Conservation (phyloP, 2,329 filamentous ascomycete species). For the Exophiala aquamarina region DNA sequence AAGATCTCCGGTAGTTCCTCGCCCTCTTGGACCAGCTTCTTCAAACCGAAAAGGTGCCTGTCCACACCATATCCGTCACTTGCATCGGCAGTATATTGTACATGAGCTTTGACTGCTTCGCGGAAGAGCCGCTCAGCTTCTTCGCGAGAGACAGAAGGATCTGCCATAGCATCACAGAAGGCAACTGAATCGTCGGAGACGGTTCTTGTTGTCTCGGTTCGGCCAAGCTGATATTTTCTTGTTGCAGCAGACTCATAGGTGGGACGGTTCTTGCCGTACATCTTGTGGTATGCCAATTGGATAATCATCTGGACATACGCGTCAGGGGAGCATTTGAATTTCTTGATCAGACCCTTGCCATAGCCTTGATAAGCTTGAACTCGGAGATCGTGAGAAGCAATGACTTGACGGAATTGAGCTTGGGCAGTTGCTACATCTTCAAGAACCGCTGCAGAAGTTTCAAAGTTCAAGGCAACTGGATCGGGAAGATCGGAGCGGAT, state of each 20-base stretch:
- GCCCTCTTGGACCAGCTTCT: slow-evolving; percentile 79
- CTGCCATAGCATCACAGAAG: slow-evolving; percentile 85
- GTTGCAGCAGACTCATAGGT: slow-evolving; percentile 97
- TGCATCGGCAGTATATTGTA: slow-evolving; percentile 87
- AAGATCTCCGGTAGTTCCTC: slow-evolving; percentile 82
- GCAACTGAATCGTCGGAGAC: slow-evolving; percentile 89
- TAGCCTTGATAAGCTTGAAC: slow-evolving; percentile 97
- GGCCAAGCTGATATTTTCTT: slow-evolving; percentile 91
- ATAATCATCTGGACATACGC: slow-evolving; percentile 99
- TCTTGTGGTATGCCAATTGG: slow-evolving; percentile 96
- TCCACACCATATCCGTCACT: slow-evolving; percentile 93
- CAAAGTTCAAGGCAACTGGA: slow-evolving; percentile 74
- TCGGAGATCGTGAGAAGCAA: slow-evolving; percentile 82
- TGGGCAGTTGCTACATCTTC: slow-evolving; percentile 76
- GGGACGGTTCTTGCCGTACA: slow-evolving; percentile 96
- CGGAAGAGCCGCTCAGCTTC: slow-evolving; percentile 74
- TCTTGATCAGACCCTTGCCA: slow-evolving; percentile 98
- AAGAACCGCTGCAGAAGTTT: slow-evolving; percentile 70
- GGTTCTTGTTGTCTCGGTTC: slow-evolving; percentile 91
- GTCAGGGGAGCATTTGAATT: slow-evolving; percentile 97
- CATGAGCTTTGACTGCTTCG: slow-evolving; percentile 75
- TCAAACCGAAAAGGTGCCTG: slow-evolving; percentile 93
- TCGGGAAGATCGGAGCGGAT: slow-evolving; percentile 83
- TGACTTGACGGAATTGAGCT: slow-evolving; percentile 76
- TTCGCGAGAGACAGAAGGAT: slow-evolving; percentile 63